Evolutionary conservation across 257 asterid genomes (phyloP), one percentile per base, ranked within the genome.

Genomic region (Vinca minor): DNA sequence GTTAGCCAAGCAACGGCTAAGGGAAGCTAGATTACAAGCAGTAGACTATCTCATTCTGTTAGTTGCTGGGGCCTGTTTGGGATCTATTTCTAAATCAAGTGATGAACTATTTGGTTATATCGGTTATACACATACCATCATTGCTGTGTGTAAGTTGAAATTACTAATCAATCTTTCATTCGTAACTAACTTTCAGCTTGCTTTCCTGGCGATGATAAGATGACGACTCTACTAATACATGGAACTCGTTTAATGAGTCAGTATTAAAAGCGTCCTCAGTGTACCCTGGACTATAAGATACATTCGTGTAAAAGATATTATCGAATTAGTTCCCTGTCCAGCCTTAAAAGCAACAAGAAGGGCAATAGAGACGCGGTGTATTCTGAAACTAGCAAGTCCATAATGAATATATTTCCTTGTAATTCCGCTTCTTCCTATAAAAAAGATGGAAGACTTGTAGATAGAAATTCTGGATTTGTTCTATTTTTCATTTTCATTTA

Each of bases 61-160:
- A 78, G 89, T 91, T 68, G 98, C 98, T 68, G 98, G 98, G 39
- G 93, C 93, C 68, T 85, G 95, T 74, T 83, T 91, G 82, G 98
- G 98, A 56, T 75, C 86, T 63, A 63, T 91, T 34, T 69, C 92
- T 41, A 91, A 81, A 78, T 73, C 78, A 49, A 81, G 91, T 1
- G 98, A 88, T 9, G 95, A 85, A 66, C 83, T 69, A 69, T 91
- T 91, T 73, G 95, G 95, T 9, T 86, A 88, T 42, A 83, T 91
- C 61, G 98, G 95, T 58, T 91, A 91, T 73, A 87, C 78, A 9
- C 83, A 88, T 78, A 88, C 96, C n/a, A 68, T 91, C 50, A 91
- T 91, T 68, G 98, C 96, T 47, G 87, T 87, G 72, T 88, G 98
- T 91, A 74, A 84, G 98, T 79, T 47, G 31, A 49, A 36, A n/a